Base-by-base conservation (phyloP, 495 filamentous ascomycete genomes). In the Tetracladium setigerum region DNA sequence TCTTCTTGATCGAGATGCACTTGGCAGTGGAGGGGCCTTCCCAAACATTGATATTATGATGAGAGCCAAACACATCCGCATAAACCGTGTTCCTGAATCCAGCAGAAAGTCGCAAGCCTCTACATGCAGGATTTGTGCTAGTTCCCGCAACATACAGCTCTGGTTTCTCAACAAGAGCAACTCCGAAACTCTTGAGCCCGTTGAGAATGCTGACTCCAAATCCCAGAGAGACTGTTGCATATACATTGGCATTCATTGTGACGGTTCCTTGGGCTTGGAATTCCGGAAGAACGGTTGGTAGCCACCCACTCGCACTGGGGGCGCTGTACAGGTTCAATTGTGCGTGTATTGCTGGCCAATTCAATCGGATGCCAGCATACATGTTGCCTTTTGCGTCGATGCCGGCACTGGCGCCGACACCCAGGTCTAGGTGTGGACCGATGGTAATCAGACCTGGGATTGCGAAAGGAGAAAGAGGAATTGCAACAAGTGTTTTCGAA, bases 251-350 rank as follows among this genome's bases (percentile, higher is more conserved):
- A 4, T 18, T 19, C 17, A 40, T 12, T 3, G 3, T 15, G 4
- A 40, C 38, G 5, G 38, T 40, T 2, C 38, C 38, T 16, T 17
- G 14, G 12, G 38, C 38, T 12, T 40, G n/a, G 17, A 40, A 40
- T 12, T 40, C 38, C 12, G n/a, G 13, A 12, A 18, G 2, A 16
- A 40, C 38, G 4, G 4, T 40, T 12, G 38, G 38, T 4, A 22
- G 11, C 38, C 38, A 40, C 12, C 38, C 38, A 19, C 5, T 17
- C 11, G 38, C 38, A 12, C 5, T 40, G n/a, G 38, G 38, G 5
- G 38, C 38, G 17, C 38, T 40, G 38, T 17, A 40, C n/a, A 40
- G 38, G 18, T 40, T 40, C 17, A 40, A 22, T 14, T 40, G 38
- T 12, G 38, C 38, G 12, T 40, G 38, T 12, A 40, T 40, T 12